A percentile compares a stretch with the other conserved stretches of the same genome.
Conservation (phyloP, 106 monocot species). For the Acanthochlamys bracteata region DNA sequence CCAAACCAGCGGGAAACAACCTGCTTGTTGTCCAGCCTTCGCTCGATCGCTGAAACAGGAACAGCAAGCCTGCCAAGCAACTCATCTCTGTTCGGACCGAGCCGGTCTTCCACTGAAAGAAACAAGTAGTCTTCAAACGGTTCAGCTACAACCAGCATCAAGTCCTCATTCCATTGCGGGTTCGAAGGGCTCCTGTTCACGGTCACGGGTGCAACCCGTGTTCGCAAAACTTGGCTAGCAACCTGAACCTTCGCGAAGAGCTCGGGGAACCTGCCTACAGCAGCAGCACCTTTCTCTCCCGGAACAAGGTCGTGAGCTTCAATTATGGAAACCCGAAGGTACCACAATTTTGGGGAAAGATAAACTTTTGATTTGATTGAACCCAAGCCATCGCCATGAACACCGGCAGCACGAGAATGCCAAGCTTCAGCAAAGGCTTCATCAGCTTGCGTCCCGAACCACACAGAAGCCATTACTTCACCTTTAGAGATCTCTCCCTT, state of each 20-base stretch:
- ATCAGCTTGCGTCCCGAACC: constrained; percentile 84
- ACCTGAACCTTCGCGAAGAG: constrained; percentile 49
- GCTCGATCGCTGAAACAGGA: constrained; percentile 35
- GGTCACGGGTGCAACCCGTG: constrained; percentile 24
- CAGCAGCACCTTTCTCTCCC: constrained; percentile 12
- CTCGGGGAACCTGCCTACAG: constrained; percentile 40
- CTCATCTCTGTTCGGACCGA: constrained; percentile 34
- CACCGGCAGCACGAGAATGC: constrained; percentile 54
- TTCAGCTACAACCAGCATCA: constrained; percentile 71
- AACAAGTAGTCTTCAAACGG: constrained; percentile 63
- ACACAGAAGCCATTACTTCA: constrained; percentile 66
- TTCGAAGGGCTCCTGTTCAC: constrained; percentile 19
- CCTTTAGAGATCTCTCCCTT: constrained; percentile 30
- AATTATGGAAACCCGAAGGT: constrained; percentile 50
- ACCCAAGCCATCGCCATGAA: constrained; percentile 32
- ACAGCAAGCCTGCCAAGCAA: constrained; percentile 33
- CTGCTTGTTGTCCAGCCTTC: constrained; percentile 27
- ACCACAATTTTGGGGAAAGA: constrained; percentile 79
- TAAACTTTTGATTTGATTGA: constrained; percentile 76
- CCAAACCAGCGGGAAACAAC: constrained; percentile 49
- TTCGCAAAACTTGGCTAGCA: constrained; percentile 38
- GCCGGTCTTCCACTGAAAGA: constrained; percentile 41
- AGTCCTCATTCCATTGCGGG: constrained; percentile 71
- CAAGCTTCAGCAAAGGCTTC: constrained; percentile 74
- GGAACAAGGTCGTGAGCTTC: constrained; percentile 63